Evolutionary conservation across 73 alveolate genomes (phyloP).

Genomic region (Paramecium pentaurelia): DNA sequence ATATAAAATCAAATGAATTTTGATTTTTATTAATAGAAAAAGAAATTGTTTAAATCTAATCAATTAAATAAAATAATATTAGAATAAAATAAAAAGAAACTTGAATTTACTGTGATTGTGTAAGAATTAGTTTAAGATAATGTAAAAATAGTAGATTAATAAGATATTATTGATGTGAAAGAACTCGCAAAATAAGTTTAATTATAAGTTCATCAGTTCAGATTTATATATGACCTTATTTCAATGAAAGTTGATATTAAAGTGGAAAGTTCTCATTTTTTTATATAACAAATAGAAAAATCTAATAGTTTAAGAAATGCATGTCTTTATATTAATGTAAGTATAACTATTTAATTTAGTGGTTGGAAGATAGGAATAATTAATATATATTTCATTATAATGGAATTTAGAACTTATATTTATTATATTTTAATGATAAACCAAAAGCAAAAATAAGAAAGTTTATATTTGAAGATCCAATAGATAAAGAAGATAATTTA

Average conservation of each 20-base stretch:
- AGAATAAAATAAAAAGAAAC: neutral
- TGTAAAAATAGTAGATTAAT: neutral
- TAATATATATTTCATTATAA: neutral
- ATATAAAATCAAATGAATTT: too few relatives aligned
- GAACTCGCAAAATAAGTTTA: neutral
- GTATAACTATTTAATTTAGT: neutral
- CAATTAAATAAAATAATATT: neutral
- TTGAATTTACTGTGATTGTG: neutral
- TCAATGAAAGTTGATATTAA: neutral
- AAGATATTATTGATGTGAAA: neutral
- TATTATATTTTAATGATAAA: neutral
- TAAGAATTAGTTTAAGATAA: neutral
- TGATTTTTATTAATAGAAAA: neutral
- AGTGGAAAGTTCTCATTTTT: neutral
- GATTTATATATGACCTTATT: neutral
- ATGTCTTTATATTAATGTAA: neutral
- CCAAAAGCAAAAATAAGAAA: neutral
- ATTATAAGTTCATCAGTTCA: neutral
- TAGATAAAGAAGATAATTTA: neutral
- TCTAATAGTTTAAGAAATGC: neutral
- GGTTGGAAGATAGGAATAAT: neutral
- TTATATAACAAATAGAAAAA: neutral
- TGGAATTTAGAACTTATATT: neutral
- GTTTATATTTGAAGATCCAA: neutral
- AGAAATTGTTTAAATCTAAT: neutral